A percentile compares a stretch with the other conserved stretches of the same genome.
Conservation (phyloP, 192 early-diverging fungal genomes). For the Thamnidium elegans region DNA sequence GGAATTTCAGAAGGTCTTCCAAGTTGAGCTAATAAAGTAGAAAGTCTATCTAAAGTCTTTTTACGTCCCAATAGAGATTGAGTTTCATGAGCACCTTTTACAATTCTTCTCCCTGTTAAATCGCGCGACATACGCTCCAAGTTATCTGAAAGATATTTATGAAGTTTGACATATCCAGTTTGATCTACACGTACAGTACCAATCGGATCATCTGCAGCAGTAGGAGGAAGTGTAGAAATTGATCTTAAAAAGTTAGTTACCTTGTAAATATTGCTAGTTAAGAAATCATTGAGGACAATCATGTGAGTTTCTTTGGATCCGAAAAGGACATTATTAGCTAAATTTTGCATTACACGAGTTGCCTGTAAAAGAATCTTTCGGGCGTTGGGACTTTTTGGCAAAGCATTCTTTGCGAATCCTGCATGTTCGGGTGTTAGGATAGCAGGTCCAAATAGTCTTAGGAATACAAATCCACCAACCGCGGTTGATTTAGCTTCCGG, state of each 20-base stretch:
- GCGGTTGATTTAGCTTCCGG: conserved; percentile 80
- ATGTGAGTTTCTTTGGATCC: conserved; percentile 94
- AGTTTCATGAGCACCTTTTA: conserved; percentile 15
- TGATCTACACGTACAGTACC: conserved; percentile 23
- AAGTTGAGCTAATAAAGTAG: conserved; percentile 75
- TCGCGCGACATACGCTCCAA: conserved; percentile 68
- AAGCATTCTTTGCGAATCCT: conserved; percentile 58
- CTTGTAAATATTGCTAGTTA: conserved; percentile 77
- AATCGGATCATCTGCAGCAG: background rate
- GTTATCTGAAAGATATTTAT: conserved; percentile 67
- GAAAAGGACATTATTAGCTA: conserved; percentile 95
- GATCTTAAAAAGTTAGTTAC: conserved; percentile 78
- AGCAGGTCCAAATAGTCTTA: conserved; percentile 92
- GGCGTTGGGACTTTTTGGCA: conserved; percentile 64
- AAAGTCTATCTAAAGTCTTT: conserved; percentile 71
- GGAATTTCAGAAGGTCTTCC: conserved; percentile 72
- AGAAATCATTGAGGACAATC: conserved; percentile 83
- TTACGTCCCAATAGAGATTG: conserved; percentile 45
- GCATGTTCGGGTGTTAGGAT: conserved; percentile 88
- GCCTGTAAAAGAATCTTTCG: conserved; percentile 82
- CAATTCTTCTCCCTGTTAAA: conserved; percentile 54
- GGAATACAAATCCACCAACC: conserved; percentile 91
- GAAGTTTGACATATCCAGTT: conserved; percentile 32
- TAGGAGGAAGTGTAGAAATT: conserved; percentile 52
- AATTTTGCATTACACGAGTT: conserved; percentile 94